Conservation (phyloP, 768 basidiomycete genomes). For the Omphalotus guepiniiformis region DNA sequence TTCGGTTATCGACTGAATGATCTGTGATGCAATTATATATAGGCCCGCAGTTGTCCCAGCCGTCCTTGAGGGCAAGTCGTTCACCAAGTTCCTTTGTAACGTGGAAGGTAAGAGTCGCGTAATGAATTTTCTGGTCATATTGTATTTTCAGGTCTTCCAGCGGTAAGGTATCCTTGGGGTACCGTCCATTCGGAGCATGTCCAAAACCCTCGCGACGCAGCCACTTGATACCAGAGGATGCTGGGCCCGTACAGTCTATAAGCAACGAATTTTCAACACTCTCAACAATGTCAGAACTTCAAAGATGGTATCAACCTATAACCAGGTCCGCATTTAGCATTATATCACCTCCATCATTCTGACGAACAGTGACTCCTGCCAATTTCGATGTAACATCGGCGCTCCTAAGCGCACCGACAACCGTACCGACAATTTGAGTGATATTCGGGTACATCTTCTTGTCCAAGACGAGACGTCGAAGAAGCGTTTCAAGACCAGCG, state of each 20-base stretch:
- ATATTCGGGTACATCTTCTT: conserved; percentile 13
- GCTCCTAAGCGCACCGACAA: conserved; percentile 7
- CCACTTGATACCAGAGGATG: conserved; percentile 15
- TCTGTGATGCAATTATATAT: conserved; percentile 8
- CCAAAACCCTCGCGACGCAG: conserved; percentile 11
- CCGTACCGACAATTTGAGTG: conserved; percentile 18
- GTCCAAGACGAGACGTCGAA: conserved; percentile 15
- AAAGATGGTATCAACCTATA: conserved; percentile 15
- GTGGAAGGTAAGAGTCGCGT: conserved; percentile 12
- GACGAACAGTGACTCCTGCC: conserved; percentile 13
- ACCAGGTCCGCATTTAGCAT: conserved; percentile 15
- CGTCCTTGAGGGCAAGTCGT: conserved; percentile 10
- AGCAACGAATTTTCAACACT: background rate
- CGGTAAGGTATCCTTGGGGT: background rate
- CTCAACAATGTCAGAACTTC: background rate
- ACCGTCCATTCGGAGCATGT: background rate
- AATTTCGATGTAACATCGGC: conserved; percentile 2
- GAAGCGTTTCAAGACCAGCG: conserved; percentile 14
- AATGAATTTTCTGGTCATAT: conserved; percentile 18
- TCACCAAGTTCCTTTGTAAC: conserved; percentile 9
- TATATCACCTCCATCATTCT: background rate
- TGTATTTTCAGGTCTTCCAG: conserved; percentile 8
- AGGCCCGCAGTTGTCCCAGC: conserved; percentile 4
- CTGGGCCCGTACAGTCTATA: conserved; percentile 18
- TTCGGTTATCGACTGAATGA: conserved; percentile 3